Percentiles rank a stretch among this genome's conserved stretches.
Evolutionary conservation across 228 moss, liverwort and hornwort genomes (phyloP).

Genomic region (Sphagnum fallax): DNA sequence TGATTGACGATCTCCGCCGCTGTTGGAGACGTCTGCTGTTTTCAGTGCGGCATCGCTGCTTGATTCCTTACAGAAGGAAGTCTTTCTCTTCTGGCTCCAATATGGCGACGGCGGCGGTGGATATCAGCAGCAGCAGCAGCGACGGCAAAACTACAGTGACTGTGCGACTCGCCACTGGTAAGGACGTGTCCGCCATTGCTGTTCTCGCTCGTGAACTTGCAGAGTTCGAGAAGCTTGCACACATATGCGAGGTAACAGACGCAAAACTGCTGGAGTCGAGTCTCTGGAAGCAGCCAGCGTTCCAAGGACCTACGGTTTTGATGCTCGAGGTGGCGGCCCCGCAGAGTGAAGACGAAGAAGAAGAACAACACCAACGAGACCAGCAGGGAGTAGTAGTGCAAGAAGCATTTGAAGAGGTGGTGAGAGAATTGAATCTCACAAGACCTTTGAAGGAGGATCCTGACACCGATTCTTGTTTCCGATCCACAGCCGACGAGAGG

Average conservation of each 20-base stretch:
- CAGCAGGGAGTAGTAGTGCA: not conserved
- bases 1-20: too few species aligned
- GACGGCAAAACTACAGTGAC: conserved; percentile 13
- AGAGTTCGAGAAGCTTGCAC: conserved; percentile 59
- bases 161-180: conserved; percentile 60
- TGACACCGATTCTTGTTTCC: conserved; percentile 35
- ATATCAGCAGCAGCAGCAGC: not conserved
- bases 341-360: too few species aligned
- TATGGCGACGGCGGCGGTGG: too few species aligned
- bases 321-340: conserved; percentile 49
- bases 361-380: not conserved
- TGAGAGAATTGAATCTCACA: conserved; percentile 37
- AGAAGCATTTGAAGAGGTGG: conserved; percentile 23
- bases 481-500: conserved; percentile 4
- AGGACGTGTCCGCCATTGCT: conserved; percentile 46
- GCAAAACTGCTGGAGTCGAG: conserved; percentile 32
- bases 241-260: conserved; percentile 58
- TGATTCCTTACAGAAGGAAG: too few species aligned
- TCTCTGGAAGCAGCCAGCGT: conserved; percentile 63
- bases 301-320: conserved; percentile 71
- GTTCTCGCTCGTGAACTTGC: conserved; percentile 70
- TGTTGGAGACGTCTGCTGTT: too few species aligned
- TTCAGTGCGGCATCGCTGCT: too few species aligned
- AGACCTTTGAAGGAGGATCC: conserved; percentile 2
- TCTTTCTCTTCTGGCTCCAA: too few species aligned